These are phyloP conservation scores for Groenewaldozyma sp. DNA, from an alignment of 1,139 yeast genomes.

Conservation along the genomic window DNA sequence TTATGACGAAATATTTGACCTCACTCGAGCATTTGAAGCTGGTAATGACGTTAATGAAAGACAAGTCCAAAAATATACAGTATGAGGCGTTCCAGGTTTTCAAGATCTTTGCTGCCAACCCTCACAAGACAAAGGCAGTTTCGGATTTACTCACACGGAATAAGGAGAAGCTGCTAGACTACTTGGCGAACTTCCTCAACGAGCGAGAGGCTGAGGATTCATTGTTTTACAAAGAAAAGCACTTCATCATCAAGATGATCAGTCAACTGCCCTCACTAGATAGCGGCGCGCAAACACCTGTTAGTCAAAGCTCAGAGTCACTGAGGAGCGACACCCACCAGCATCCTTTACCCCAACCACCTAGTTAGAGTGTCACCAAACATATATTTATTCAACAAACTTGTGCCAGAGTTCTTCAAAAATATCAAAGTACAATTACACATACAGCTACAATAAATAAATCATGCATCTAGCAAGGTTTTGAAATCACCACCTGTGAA, in stretches of 20 bases:
- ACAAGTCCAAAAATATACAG: slow-evolving; percentile 81
- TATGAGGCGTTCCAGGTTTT: slow-evolving; percentile 88
- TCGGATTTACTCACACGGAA: slow-evolving; percentile 76
- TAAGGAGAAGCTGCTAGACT: slow-evolving; percentile 62
- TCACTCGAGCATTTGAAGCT: slow-evolving; percentile 75
- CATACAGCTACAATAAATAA: too few species aligned
- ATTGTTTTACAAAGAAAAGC: slow-evolving; percentile 66
- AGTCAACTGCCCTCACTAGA: slow-evolving; percentile 43
- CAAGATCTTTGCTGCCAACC: slow-evolving; percentile 89
- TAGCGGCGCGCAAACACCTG: too few species aligned
- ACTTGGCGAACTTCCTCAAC: slow-evolving; percentile 55
- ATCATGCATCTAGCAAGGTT: slow-evolving; percentile 2
- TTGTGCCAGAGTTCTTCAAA: too few species aligned
- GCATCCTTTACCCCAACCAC: too few species aligned
- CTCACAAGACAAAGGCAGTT: slow-evolving; percentile 73
- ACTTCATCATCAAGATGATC: slow-evolving; percentile 68
- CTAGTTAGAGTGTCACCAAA: too few species aligned
- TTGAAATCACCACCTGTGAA: slow-evolving; percentile 13
- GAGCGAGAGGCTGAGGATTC: slow-evolving; percentile 45
- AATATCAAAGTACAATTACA: too few species aligned
- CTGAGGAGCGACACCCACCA: too few species aligned
- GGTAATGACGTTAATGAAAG: slow-evolving; percentile 78
- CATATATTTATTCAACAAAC: too few species aligned
- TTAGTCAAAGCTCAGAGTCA: too few species aligned
- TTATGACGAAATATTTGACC: slow-evolving; percentile 71